Evolutionary conservation across 768 basidiomycete genomes (phyloP).

Genomic region (Podaxis rugospora): DNA sequence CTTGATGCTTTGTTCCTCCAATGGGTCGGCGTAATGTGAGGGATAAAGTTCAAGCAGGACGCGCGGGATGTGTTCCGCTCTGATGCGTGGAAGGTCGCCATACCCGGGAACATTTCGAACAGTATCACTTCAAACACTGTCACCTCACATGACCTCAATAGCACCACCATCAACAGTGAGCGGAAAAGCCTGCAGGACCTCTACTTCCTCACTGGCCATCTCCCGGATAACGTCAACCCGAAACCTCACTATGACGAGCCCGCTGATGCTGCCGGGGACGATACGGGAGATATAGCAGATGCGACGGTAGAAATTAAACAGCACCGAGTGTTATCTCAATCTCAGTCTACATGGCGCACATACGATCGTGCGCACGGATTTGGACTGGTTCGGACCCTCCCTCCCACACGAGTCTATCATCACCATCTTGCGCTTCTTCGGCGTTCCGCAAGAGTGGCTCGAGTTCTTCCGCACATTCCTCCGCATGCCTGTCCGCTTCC

Average conservation of each 20-base stretch:
- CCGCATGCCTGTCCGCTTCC: conserved; percentile 27
- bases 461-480: conserved; percentile 31
- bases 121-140: conserved; percentile 14
- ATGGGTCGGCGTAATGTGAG: conserved; percentile 40
- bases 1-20: conserved; percentile 41
- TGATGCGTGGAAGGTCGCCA: conserved; percentile 31
- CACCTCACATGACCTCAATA: conserved; percentile 10
- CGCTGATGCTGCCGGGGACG: conserved; percentile 16
- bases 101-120: conserved; percentile 16
- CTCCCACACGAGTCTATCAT: conserved; percentile 38
- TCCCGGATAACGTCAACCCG: conserved; percentile 18
- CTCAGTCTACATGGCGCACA: conserved; percentile 27
- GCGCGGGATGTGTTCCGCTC: conserved; percentile 26
- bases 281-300: conserved; percentile 16
- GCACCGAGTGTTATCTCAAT: conserved; percentile 37
- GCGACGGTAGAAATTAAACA: conserved; percentile 27
- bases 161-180: conserved; percentile 19
- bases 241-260: conserved; percentile 21
- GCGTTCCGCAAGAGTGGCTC: conserved; percentile 32
- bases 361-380: conserved; percentile 33
- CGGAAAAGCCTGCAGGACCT: conserved; percentile 20
- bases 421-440: conserved; percentile 33
- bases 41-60: conserved; percentile 29
- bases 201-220: conserved; percentile 32
- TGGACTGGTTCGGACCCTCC: conserved; percentile 41